Evolutionary conservation across 2,329 filamentous ascomycete genomes (phyloP).

Genomic region (Tolypocladium pustulatum): DNA sequence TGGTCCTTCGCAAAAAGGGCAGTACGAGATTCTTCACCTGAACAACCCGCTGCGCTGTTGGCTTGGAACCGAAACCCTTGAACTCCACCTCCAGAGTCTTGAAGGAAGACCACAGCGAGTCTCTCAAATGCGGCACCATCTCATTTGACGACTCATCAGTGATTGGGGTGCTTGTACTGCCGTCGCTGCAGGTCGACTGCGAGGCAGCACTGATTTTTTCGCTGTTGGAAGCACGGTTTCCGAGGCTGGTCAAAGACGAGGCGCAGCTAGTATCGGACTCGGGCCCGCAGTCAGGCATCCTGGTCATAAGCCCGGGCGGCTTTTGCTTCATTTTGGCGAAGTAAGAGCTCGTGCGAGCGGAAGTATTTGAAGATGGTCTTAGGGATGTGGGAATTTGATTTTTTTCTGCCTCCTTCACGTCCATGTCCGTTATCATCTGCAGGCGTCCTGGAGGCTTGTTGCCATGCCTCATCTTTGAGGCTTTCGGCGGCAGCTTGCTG

Average conservation of each 20-base stretch:
- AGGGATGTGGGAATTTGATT: constrained; percentile 21
- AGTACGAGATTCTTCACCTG: constrained; percentile 62
- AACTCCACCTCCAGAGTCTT: constrained; percentile 39
- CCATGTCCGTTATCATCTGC: constrained; percentile 15
- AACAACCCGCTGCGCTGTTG: constrained; percentile 61
- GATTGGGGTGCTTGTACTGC: constrained; percentile 21
- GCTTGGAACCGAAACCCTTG: constrained; percentile 58
- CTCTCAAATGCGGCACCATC: constrained; percentile 31
- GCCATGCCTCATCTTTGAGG: constrained; percentile 12
- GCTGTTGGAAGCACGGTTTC: constrained; percentile 28
- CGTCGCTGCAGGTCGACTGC: constrained; percentile 27
- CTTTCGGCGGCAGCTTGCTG: constrained; percentile 10
- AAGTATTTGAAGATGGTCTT: constrained; percentile 24
- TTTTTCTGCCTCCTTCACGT: constrained; percentile 9
- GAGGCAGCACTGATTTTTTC: constrained; percentile 25
- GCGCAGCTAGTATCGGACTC: constrained; percentile 33
- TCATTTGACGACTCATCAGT: constrained; percentile 36
- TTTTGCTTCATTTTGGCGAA: constrained; percentile 39
- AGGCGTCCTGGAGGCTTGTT: constrained; percentile 15
- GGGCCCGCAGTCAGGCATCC: constrained; percentile 22
- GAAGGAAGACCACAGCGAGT: constrained; percentile 46
- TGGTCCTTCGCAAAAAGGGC: constrained; percentile 66
- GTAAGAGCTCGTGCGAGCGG: constrained; percentile 35
- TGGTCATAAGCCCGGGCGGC: constrained; percentile 31
- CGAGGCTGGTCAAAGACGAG: constrained; percentile 35